Conservation (phyloP, 2,329 filamentous ascomycete species). For the Ambrosiella cleistominuta region DNA sequence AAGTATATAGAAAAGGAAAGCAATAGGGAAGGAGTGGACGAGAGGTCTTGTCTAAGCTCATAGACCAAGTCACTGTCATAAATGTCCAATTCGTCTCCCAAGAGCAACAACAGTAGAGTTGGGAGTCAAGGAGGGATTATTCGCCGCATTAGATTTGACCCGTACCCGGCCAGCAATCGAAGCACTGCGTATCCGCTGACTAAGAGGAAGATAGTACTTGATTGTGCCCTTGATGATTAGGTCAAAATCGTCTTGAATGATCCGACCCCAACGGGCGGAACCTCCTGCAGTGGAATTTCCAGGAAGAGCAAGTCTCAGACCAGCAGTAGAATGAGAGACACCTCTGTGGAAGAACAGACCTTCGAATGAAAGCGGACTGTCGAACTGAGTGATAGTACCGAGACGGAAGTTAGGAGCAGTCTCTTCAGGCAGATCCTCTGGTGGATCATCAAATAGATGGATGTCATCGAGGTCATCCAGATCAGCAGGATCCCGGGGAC, state of each 20-base stretch:
- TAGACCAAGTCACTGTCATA: background rate
- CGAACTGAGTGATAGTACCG: constrained; percentile 73
- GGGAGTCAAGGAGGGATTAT: constrained; percentile 26
- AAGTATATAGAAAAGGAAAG: background rate
- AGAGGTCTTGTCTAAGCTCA: background rate
- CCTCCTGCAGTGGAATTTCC: constrained; percentile 82
- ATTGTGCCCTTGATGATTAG: constrained; percentile 81
- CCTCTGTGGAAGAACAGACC: constrained; percentile 70
- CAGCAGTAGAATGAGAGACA: constrained; percentile 56
- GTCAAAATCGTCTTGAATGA: constrained; percentile 82
- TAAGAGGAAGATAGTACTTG: constrained; percentile 56
- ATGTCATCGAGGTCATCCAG: background rate
- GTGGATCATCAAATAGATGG: constrained; percentile 20
- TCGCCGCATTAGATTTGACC: constrained; percentile 45
- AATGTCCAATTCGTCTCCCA: background rate
- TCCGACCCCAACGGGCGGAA: constrained; percentile 72
- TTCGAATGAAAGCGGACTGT: constrained; percentile 77
- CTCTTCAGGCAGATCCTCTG: constrained; percentile 44
- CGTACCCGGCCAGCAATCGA: constrained; percentile 41
- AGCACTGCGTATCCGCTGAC: constrained; percentile 39
- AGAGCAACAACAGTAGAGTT: constrained; percentile 17
- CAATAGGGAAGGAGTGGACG: background rate
- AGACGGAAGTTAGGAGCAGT: constrained; percentile 71
- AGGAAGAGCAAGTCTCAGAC: constrained; percentile 64
- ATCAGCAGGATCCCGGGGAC: background rate